Conservation (phyloP, 2,329 filamentous ascomycete genomes). For the Magnaporthales sp. region DNA sequence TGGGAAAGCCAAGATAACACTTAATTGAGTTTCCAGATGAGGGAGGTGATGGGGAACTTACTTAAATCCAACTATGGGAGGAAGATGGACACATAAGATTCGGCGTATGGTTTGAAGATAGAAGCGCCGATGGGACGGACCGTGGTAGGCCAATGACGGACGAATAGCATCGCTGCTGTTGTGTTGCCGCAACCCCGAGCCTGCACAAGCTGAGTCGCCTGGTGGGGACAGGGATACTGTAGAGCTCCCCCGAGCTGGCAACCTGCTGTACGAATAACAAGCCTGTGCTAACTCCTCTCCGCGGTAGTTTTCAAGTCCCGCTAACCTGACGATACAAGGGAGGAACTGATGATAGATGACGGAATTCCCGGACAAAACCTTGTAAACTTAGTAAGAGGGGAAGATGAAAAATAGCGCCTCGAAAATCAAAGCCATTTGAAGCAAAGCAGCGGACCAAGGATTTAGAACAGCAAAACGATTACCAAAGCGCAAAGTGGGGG, state of each 20-base stretch:
- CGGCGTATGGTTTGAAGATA: background rate
- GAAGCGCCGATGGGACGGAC: background rate
- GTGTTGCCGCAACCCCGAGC: background rate
- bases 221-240: background rate
- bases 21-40: background rate
- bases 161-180: background rate
- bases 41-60: background rate
- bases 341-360: background rate
- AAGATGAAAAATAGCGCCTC: background rate
- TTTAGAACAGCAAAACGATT: background rate
- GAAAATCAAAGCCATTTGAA: background rate
- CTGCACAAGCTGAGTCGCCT: background rate
- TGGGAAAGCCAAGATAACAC: background rate
- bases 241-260: background rate
- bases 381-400: background rate
- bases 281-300: background rate
- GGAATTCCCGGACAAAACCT: background rate
- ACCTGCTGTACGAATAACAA: background rate
- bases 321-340: background rate
- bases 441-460: background rate
- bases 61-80: background rate
- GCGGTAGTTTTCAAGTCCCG: background rate
- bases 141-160: background rate
- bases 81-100: background rate
- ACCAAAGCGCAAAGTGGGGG: background rate